Percentiles rank a stretch among this genome's conserved stretches.
Evolutionary conservation across 2,329 filamentous ascomycete genomes (phyloP).

Genomic region (Cordyceps sp.): DNA sequence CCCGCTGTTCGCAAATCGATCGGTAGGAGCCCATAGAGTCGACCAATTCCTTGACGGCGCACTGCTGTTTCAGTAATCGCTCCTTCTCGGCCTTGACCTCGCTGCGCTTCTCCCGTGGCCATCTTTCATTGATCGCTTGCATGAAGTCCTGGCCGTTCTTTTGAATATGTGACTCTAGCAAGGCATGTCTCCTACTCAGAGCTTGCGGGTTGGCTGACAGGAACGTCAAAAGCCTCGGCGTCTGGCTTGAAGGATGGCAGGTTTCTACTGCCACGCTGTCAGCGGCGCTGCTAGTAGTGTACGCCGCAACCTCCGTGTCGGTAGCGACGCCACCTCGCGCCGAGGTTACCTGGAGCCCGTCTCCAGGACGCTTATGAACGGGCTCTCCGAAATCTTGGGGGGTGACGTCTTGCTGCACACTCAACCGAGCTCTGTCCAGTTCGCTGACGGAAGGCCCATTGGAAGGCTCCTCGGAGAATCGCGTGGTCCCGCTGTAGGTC

Average conservation of each 20-base stretch:
- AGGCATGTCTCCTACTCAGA: conserved; percentile 18
- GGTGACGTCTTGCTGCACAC: too few species aligned
- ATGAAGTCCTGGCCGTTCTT: conserved; percentile 31
- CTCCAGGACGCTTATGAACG: too few species aligned
- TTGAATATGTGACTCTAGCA: conserved; percentile 24
- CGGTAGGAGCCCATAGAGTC: conserved; percentile 25
- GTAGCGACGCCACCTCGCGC: too few species aligned
- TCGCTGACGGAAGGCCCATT: too few species aligned
- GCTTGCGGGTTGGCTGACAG: conserved; percentile 13
- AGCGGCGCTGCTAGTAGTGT: too few species aligned
- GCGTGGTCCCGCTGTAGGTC: conserved; percentile 6
- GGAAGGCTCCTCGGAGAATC: neutral
- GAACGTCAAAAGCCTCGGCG: conserved; percentile 11
- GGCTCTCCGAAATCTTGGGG: too few species aligned
- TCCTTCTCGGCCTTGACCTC: conserved; percentile 33
- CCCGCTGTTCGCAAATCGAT: conserved; percentile 23
- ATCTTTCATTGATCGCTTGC: conserved; percentile 28
- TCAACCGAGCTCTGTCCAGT: too few species aligned
- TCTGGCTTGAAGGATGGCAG: conserved; percentile 9
- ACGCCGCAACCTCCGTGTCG: too few species aligned
- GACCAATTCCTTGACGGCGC: conserved; percentile 22
- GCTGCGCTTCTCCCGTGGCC: conserved; percentile 25
- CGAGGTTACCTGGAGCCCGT: too few species aligned
- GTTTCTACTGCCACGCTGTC: neutral
- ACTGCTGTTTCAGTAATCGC: conserved; percentile 26